phyloP scores from a whole-genome alignment of 208 protist species.

The Crithidia sp. region DNA sequence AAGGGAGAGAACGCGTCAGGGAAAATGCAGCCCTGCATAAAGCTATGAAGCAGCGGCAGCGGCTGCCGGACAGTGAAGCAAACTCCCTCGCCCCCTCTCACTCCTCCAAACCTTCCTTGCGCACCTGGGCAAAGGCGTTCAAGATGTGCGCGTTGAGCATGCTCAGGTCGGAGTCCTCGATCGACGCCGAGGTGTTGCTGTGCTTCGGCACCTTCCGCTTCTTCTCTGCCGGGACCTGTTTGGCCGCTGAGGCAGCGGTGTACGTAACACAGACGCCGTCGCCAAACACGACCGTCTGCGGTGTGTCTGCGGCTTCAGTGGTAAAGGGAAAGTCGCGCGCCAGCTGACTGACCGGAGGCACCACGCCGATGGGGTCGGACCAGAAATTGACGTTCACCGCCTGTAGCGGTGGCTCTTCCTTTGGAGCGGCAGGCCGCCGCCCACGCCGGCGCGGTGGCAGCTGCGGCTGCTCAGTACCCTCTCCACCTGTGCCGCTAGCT shows the following conservation, averaged over 20 bases:
- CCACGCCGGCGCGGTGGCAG: neutral
- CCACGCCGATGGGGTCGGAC: slow-evolving; percentile 50
- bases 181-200: slow-evolving; percentile 15
- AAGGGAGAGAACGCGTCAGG: no score
- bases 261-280: slow-evolving; percentile 85
- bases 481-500: no score
- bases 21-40: no score
- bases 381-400: slow-evolving; percentile 74
- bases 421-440: slow-evolving; percentile 1
- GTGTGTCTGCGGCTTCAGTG: slow-evolving; percentile 23
- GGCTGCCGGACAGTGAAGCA: no score
- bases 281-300: slow-evolving; percentile 76
- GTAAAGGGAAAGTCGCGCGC: slow-evolving; percentile 54
- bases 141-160: slow-evolving; percentile 84
- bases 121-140: slow-evolving; percentile 73
- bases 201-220: slow-evolving; percentile 28
- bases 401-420: slow-evolving; percentile 35
- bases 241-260: slow-evolving; percentile 58
- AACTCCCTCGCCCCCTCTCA: no score
- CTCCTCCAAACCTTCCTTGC: slow-evolving; percentile 13
- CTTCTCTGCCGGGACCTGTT: slow-evolving; percentile 42
- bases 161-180: slow-evolving; percentile 72
- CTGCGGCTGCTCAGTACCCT: neutral
- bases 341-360: slow-evolving; percentile 39
- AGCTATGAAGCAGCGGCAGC: no score